Base-by-base conservation (phyloP, 78 protist genomes). In the Cavenderia fasciculata region DNA sequence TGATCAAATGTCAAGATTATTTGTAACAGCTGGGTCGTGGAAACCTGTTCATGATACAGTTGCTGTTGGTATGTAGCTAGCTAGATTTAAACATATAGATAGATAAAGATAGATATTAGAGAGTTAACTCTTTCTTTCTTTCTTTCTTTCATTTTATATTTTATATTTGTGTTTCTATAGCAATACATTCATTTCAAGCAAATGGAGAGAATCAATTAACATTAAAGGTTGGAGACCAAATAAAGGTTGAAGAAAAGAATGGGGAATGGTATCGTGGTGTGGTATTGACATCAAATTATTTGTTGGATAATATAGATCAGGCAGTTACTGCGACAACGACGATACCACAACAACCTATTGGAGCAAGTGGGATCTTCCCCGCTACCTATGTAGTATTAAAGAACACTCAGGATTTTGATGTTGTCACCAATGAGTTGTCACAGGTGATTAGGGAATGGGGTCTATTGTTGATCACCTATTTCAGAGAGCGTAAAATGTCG, bases 371-470 rank as follows among this genome's bases (percentile, higher is more conserved):
- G 12, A 66, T 79, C 62, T 62, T 79, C 51, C 88, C 76, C 21
- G 59, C 56, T 23, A 47, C 61, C 70, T 79, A 51, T 77, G 88
- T 79, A 1, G 25, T 56, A 18, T 27, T 75, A 25, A 38, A 59
- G 25, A 75, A 59, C 33, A 51, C 69, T 16, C 59, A 46, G 44
- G 54, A 75, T 29, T 74, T 57, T 43, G 85, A 74, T 74, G 33
- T 74, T 23, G 85, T 74, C 18, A 74, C 88, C 47, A 79, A 79
- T 52, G 88, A 79, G 40, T 27, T 79, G 31, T 52, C 88, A 18
- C 88, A 79, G 21, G 88, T 79, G 3, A 79, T 79, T 66, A 62
- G 88, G 47, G 88, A 79, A 40, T 79, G 88, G 88, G 88, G 88
- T 19, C 27, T 59, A 19, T 36, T 79, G n/a, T 38, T 79, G 51